Evolutionary conservation across 2,329 filamentous ascomycete species (phyloP), one percentile per base, ranked within the genome.

Genomic region (Chaetomiaceae sp.): DNA sequence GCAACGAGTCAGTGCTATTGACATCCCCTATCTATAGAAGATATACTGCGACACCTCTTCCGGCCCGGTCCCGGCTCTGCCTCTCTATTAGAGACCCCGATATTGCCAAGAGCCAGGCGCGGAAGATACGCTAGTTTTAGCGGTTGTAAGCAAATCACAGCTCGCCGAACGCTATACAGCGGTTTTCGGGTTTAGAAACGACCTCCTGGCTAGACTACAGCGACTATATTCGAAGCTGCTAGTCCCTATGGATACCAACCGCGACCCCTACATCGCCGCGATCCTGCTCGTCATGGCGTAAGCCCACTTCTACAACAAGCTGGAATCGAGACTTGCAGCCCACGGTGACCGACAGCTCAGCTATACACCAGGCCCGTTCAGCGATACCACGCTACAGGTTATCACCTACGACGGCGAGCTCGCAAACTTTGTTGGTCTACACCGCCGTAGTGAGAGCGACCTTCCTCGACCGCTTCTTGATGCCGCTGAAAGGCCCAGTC

Each of bases 251-350:
- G 72, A 81, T 45, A 56, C 64, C 1, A 73, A 81, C 44, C 74
- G 78, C 40, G 80, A 83, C 58, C 68, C 75, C 1, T 75, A 78
- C 49, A 69, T 81, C 32, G 67, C 78, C 4, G 77, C 72, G 18
- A 70, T 75, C 37, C 75, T 82, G 52, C 59, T 83, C 11, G 75
- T 75, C 46, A 78, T 82, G 75, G 80, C 80, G 5, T 80, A 83
- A 60, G 69, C 71, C 9, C 71, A 77, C 40, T 78, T 78, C 51
- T 81, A 82, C 60, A 51, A 48, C 14, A 59, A 65, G 18, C 42
- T 32, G 6, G 36, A 42, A 13, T 50, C 44, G 21, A 47, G 47
- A 11, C 37, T 53, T 9, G 51, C 56, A 5, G 63, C 64, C 4
- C 62, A 61, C 3, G 34, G 51, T 13, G 52, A 53, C 55, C n/a